These are phyloP conservation scores for Lindgomyces ingoldianus DNA, from an alignment of 495 filamentous ascomycete species.

Conservation along the genomic window DNA sequence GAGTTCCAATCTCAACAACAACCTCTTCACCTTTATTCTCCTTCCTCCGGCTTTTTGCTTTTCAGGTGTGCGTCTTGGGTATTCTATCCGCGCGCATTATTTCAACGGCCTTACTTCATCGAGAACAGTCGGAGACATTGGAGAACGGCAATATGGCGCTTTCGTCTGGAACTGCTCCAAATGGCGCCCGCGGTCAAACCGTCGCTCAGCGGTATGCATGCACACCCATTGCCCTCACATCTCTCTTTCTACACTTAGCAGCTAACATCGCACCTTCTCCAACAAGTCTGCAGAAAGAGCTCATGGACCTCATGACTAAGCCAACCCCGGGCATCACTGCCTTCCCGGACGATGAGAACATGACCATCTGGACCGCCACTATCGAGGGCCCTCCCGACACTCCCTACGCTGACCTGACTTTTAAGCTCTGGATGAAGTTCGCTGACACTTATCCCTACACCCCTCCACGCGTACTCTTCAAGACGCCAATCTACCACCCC, in stretches of 20 bases:
- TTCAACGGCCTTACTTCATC: neutral
- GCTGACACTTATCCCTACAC: slow-evolving; percentile 91
- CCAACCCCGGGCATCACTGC: slow-evolving; percentile 91
- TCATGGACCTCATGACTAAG: slow-evolving; percentile 97
- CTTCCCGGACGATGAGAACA: slow-evolving; percentile 90
- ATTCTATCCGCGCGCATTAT: neutral
- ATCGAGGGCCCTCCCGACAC: slow-evolving; percentile 91
- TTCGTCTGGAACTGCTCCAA: slow-evolving; percentile 7
- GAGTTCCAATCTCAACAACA: neutral
- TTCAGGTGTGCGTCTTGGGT: neutral
- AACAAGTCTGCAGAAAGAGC: slow-evolving; percentile 94
- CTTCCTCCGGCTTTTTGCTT: neutral
- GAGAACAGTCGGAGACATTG: neutral
- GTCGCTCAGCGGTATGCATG: slow-evolving; percentile 31
- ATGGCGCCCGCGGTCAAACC: slow-evolving; percentile 11
- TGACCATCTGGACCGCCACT: slow-evolving; percentile 88
- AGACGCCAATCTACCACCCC: slow-evolving; percentile 51
- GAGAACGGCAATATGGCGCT: slow-evolving; percentile 18
- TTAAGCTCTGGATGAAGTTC: slow-evolving; percentile 93
- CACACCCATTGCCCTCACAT: slow-evolving; percentile 5
- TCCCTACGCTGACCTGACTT: slow-evolving; percentile 81
- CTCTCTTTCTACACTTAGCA: neutral
- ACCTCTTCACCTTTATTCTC: neutral
- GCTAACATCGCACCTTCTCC: slow-evolving; percentile 14
- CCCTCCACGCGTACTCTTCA: slow-evolving; percentile 79